Conservation (phyloP, 2,329 filamentous ascomycete species). For the Aspergillus sp. region DNA sequence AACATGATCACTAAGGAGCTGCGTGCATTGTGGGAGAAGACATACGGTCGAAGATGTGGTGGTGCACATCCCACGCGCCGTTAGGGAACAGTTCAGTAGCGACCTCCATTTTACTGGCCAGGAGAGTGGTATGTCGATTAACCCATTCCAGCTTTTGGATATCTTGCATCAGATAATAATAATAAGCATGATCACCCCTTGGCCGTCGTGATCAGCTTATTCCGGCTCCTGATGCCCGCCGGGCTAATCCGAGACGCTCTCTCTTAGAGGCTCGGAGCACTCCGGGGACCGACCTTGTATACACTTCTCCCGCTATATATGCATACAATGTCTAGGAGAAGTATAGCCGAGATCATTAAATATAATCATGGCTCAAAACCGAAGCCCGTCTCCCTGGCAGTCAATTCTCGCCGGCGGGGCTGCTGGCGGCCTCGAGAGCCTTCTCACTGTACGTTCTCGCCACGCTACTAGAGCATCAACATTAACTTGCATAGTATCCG, state of each 20-base stretch:
- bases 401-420: slow-evolving; percentile 17
- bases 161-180: too few relatives aligned
- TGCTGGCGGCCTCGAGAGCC: slow-evolving; percentile 16
- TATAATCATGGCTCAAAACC: neutral
- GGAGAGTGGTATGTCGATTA: neutral
- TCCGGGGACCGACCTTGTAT: neutral
- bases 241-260: too few relatives aligned
- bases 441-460: slow-evolving; percentile 12
- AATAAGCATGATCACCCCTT: too few relatives aligned
- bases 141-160: neutral
- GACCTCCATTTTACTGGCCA: neutral
- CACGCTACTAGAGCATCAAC: neutral
- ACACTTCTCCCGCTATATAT: too few relatives aligned
- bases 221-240: too few relatives aligned
- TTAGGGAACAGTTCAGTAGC: slow-evolving; percentile 24
- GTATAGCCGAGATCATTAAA: too few relatives aligned
- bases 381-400: slow-evolving; percentile 16
- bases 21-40: neutral
- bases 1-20: too few relatives aligned
- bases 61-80: slow-evolving; percentile 34
- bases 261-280: neutral
- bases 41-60: slow-evolving; percentile 37
- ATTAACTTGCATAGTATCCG: slow-evolving; percentile 10
- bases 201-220: too few relatives aligned
- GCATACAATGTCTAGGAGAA: too few relatives aligned